Base-by-base conservation (phyloP, 345 rosid genomes). In the Murraya koenigii region DNA sequence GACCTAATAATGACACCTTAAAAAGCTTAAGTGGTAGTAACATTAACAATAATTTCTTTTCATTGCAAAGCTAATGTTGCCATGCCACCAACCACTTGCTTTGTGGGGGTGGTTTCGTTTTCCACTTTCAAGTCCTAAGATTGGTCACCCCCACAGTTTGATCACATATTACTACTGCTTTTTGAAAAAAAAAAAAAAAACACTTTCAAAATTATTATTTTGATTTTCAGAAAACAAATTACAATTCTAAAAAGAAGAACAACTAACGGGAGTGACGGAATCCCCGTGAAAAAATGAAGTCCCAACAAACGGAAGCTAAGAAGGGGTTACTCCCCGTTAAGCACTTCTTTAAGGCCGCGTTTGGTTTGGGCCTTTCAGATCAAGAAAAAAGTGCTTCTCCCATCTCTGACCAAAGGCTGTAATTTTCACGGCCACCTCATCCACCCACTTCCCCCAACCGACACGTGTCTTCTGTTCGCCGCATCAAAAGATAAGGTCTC, bases 71-170 rank as follows among this genome's bases (percentile, higher is more conserved):
- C 70, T 20, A 71, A 78, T 75, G 77, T 52, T 64, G 86, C 32
- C 71, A 62, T 69, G 54, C 70, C 75, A 77, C 55, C 72, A 54
- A 54, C 79, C 76, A 80, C 72, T 82, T 39, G 36, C 80, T 35
- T 56, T 66, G 80, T 83, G 86, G 86, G 86, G 81, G 69, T 64
- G 68, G 82, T 19, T 76, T 70, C 19, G 58, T 32, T 59, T 73
- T 76, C 89, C 87, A 78, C 84, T 82, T 78, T 17, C 69, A 52
- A 77, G 75, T 80, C 69, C 77, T 69, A 58, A 49, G 81, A 82
- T 72, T 69, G 84, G 85, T 61, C 66, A 73, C 30, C 11, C 20
- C 66, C 19, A 70, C 52, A 58, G 20, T 19, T 36, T 52, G 20
- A 52, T 52, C 71, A 64, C 35, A 30, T 64, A 65, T 75, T 49